Evolutionary conservation across 83 land plant species (phyloP), one percentile per base, ranked within the genome.

Genomic region (Picea abies): DNA sequence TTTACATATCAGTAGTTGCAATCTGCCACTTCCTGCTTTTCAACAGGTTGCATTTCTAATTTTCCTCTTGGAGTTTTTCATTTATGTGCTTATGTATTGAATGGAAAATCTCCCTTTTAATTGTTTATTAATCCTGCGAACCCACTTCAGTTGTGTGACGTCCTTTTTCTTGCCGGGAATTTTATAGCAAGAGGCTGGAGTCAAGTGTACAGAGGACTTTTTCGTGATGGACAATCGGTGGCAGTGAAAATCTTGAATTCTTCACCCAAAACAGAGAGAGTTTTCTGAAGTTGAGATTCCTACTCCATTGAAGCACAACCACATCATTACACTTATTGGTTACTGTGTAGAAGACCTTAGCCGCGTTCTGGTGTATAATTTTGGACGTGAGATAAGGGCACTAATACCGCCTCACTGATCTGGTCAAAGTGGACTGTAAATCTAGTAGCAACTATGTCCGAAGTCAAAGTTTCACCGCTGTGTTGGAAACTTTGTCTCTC

Each of bases 131-230:
- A 19, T 60, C 16, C 25, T 17, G 12, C 1, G 11, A 41, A 72
- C 49, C 52, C 2, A 41, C 41, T 14, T 17, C 8, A 39, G 20
- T 72, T 39, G 15, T 39, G 20, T 44, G 49, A 41, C 41, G 11
- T 72, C 19, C 52, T 22, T 19, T 39, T 72, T 20, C 41, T 72
- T 41, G 76, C 91, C 93, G 99, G 81, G 60, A 93, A 91, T 76
- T 78, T 97, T 87, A 87, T 97, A 61, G 99, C 96, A 70, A 95
- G 94, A 67, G 94, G 94, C 4, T 87, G 83, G 67, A 90, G 91
- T 76, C 72, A 78, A 73, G 94, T 92, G 3, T 90, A 90, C 82
- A 82, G 79, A 49, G 93, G 6, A 89, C 12, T 29, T 58, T 52
- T 87, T 81, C 60, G 62, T 19, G 88, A 86, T 83, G 89, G 87